Base-by-base conservation (phyloP, 2,329 filamentous ascomycete genomes). In the Venturia effusa region DNA sequence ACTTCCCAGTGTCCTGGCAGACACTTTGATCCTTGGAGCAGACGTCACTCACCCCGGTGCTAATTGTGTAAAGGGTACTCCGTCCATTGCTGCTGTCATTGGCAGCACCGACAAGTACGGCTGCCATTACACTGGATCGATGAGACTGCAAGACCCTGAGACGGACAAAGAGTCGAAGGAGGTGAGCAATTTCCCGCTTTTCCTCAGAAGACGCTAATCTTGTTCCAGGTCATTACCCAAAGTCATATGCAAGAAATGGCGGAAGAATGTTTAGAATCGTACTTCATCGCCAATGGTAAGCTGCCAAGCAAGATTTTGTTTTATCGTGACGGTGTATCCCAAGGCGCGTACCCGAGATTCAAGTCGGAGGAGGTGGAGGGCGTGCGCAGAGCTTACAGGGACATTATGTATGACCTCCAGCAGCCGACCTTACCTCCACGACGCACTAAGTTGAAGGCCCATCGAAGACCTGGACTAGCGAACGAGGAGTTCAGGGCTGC, bases 1-100 rank as follows among this genome's bases (percentile, higher is more conserved):
- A 22, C n/a, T 45, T n/a, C n/a, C n/a, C 1, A 65, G 13, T 32
- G 8, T 39, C 51, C 43, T 48, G 62, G 64, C 10, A 0, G 59
- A 70, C 10, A 76, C 74, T 0, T 73, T 79, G 64, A 65, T 79
- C 11, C 66, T 79, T 5, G 77, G 77, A 0, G 74, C 74, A 0
- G 79, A 81, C 65, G 74, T 79, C 0, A 75, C 74, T 0, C 79
- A 81, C 66, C 75, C 78, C 0, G 68, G 68, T 1, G 34, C 63
- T 0, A 68, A 65, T 1, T 63, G 69, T 4, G 22, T 70, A 0
- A 7, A 41, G 2, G 69, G 68, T 13, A 69, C 68, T 0, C 77
- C 77, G 0, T 78, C 75, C 0, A 73, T 80, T 22, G 76, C 77
- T 1, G 72, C 72, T 3, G 68, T 79, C 1, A 77, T 79, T 17